Percentiles rank a stretch among this genome's conserved stretches.
phyloP scores from a whole-genome alignment of 352 stramenopile species.

The Thraustotheca clavata region DNA sequence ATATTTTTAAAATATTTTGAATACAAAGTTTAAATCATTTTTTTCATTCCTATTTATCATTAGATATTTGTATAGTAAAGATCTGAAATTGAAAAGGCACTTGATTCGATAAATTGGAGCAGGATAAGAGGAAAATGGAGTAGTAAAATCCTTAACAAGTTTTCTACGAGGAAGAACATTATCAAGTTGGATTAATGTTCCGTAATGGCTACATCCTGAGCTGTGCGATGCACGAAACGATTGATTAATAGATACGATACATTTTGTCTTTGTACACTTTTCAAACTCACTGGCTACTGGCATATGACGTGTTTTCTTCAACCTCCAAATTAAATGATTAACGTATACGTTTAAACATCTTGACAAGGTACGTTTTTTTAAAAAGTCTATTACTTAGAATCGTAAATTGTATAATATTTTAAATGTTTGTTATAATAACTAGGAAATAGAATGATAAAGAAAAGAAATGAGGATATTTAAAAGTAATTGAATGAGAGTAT shows the following conservation, averaged over 20 bases:
- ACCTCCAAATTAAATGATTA: too few species aligned
- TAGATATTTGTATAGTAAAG: conserved; percentile 9
- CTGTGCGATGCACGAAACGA: background rate
- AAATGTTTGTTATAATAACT: too few species aligned
- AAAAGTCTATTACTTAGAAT: too few species aligned
- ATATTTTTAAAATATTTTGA: too few species aligned
- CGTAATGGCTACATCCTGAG: background rate
- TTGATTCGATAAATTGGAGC: conserved; percentile 9
- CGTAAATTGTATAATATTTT: too few species aligned
- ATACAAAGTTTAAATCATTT: too few species aligned
- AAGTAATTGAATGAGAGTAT: too few species aligned
- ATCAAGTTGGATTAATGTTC: background rate
- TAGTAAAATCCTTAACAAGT: conserved; percentile 17
- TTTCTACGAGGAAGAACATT: conserved; percentile 1
- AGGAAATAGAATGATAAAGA: too few species aligned
- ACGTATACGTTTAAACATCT: too few species aligned
- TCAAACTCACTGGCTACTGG: background rate
- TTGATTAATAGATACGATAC: background rate
- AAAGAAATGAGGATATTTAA: too few species aligned
- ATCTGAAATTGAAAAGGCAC: background rate
- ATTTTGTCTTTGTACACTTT: background rate
- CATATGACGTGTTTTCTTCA: background rate
- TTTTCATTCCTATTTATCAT: too few species aligned
- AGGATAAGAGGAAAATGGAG: background rate
- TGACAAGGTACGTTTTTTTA: too few species aligned